Conservation (phyloP, 176 grass and related monocot genomes). For the Carex myosuroides region DNA sequence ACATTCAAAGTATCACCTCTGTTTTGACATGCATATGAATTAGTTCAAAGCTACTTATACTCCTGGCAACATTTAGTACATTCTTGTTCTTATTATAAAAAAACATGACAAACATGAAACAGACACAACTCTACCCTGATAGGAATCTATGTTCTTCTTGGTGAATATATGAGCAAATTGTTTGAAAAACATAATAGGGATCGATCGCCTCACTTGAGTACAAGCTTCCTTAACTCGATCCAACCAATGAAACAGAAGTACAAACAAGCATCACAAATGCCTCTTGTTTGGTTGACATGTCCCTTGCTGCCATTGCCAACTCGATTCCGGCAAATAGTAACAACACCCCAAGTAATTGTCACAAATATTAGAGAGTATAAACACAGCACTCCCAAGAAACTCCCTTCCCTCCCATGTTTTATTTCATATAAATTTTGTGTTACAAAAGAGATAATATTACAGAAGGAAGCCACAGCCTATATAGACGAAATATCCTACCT, state of each 20-base stretch:
- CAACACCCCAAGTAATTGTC: constrained; percentile 62
- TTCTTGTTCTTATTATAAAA: neutral
- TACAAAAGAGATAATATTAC: too few relatives aligned
- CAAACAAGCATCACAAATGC: constrained; percentile 75
- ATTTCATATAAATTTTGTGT: too few relatives aligned
- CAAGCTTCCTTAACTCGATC: constrained; percentile 57
- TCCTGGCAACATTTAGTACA: neutral
- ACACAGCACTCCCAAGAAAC: too few relatives aligned
- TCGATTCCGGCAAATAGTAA: constrained; percentile 60
- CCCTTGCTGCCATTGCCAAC: constrained; percentile 61
- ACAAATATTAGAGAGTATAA: too few relatives aligned
- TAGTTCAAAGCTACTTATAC: constrained; percentile 19
- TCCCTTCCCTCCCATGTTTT: too few relatives aligned
- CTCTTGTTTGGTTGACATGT: constrained; percentile 68
- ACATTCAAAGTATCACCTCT: too few relatives aligned
- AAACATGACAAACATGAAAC: neutral
- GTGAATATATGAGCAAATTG: neutral
- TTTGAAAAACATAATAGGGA: too few relatives aligned
- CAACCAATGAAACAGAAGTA: constrained; percentile 60
- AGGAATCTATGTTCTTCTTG: neutral
- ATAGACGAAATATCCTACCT: too few relatives aligned
- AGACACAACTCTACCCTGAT: neutral
- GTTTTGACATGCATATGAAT: neutral
- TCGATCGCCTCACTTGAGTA: neutral
- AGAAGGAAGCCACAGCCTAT: too few relatives aligned